Base-by-base conservation (phyloP, 2,329 filamentous ascomycete genomes). In the Pseudogymnoascus sp. region DNA sequence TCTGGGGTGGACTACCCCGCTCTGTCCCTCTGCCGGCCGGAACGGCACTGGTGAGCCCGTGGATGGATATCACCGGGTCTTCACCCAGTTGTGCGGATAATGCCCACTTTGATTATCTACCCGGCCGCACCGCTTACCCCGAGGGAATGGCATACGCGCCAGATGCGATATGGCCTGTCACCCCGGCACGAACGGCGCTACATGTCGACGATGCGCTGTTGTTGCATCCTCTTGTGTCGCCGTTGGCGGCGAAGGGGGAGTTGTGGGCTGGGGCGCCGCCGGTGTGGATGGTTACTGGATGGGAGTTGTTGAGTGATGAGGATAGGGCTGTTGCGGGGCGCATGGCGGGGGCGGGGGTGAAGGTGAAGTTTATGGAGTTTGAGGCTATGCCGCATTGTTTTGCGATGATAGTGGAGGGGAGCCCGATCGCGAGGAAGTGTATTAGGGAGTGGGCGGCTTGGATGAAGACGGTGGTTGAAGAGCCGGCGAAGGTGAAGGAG, bases 321-420 rank as follows among this genome's bases (percentile, higher is more conserved):
- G 80, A 79, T 63, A 79, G 78, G 64, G 82, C 83, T 59, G 69
- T 90, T 2, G 87, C 85, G 0, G 73, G 75, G 39, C 78, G 79
- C 38, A 76, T 89, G 9, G 76, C 76, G 14, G 65, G 68, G 6
- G 82, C 88, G 50, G 84, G 82, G 4, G 86, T 87, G 0, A 69
- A 68, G 0, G 82, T 92, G 0, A 77, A 83, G 3, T 88, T 85
- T 68, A 83, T 89, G 70, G 83, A 90, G 73, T 94, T 85, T 70
- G 86, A 91, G 71, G 87, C 84, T 2, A 93, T 93, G 89, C 88
- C 90, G 60, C 89, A 92, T 73, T 84, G 83, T 66, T 93, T 90
- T 69, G 82, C 80, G 0, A 68, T 84, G 64, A 64, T 89, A 1
- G 73, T 90, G 61, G 72, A 77, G 1, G 72, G 74, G 4, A 70